A percentile compares a stretch with the other conserved stretches of the same genome.
phyloP scores from a whole-genome alignment of 202 grass and related monocot species.

The Carex arenaria region DNA sequence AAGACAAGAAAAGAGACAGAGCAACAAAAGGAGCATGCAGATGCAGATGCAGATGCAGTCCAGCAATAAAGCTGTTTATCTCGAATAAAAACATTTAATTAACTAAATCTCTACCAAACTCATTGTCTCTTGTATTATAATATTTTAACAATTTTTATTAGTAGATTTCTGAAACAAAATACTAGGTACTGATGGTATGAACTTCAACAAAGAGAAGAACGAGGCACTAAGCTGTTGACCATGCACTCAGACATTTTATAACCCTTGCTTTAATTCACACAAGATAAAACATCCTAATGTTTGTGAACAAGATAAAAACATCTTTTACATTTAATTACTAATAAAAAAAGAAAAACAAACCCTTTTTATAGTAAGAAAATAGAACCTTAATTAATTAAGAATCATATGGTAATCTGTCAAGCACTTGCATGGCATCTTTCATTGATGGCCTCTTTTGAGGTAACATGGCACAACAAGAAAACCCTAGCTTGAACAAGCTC shows the following conservation, averaged over 20 bases:
- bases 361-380: not conserved
- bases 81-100: constrained; percentile 12
- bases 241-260: not conserved
- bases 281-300: not conserved
- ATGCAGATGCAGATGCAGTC: not conserved
- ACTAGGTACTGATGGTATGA: not conserved
- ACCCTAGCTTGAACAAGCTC: constrained; percentile 64
- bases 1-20: constrained; percentile 8
- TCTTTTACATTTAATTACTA: constrained; percentile 13
- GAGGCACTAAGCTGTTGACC: not conserved
- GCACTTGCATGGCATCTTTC: constrained; percentile 53
- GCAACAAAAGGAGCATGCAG: constrained; percentile 7
- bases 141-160: not conserved
- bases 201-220: not conserved
- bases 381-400: constrained; percentile 19
- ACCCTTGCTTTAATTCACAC: not conserved
- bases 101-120: not conserved
- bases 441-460: constrained; percentile 69
- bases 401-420: constrained; percentile 50
- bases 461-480: constrained; percentile 54
- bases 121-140: not conserved
- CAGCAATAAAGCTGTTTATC: constrained; percentile 24
- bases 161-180: not conserved
- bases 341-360: not conserved
- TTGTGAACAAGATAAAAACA: constrained; percentile 16